These are phyloP conservation scores for Lipomyces yamadae DNA, from an alignment of 805 yeast genomes.

Conservation along the genomic window DNA sequence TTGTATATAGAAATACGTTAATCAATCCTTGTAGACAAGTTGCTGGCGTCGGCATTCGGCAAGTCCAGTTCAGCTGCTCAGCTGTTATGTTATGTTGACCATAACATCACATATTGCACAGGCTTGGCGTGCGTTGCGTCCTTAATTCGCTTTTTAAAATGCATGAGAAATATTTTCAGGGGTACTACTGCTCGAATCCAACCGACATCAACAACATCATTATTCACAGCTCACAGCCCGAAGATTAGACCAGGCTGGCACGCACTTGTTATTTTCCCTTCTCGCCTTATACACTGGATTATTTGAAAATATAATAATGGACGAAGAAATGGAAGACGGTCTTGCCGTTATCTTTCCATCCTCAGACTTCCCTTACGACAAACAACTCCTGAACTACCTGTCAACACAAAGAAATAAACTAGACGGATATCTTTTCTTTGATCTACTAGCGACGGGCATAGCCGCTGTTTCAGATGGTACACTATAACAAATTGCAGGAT, in stretches of 20 bases:
- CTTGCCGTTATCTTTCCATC: slow-evolving; percentile 19
- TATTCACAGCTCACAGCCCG: too few relatives aligned
- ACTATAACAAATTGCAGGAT: not conserved
- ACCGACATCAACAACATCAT: too few relatives aligned
- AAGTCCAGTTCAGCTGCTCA: too few relatives aligned
- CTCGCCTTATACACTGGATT: not conserved
- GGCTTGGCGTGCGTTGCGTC: too few relatives aligned
- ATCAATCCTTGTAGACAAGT: not conserved
- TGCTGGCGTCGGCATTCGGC: too few relatives aligned
- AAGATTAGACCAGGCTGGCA: not conserved
- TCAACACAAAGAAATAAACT: slow-evolving; percentile 26
- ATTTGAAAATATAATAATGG: not conserved
- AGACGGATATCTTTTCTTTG: slow-evolving; percentile 31
- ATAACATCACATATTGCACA: too few relatives aligned
- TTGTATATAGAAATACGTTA: not conserved
- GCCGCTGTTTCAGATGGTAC: slow-evolving; percentile 27
- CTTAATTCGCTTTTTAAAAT: too few relatives aligned
- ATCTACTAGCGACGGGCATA: slow-evolving; percentile 18
- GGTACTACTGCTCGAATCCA: too few relatives aligned
- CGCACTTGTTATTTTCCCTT: not conserved
- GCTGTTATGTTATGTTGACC: too few relatives aligned
- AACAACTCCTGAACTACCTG: slow-evolving; percentile 10
- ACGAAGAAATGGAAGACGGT: slow-evolving; percentile 14
- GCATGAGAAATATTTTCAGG: too few relatives aligned
- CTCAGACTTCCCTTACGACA: slow-evolving; percentile 17